A percentile compares a stretch with the other conserved stretches of the same genome.
Evolutionary conservation across 208 protist species (phyloP).

Genomic region (Leishmania arabica): DNA sequence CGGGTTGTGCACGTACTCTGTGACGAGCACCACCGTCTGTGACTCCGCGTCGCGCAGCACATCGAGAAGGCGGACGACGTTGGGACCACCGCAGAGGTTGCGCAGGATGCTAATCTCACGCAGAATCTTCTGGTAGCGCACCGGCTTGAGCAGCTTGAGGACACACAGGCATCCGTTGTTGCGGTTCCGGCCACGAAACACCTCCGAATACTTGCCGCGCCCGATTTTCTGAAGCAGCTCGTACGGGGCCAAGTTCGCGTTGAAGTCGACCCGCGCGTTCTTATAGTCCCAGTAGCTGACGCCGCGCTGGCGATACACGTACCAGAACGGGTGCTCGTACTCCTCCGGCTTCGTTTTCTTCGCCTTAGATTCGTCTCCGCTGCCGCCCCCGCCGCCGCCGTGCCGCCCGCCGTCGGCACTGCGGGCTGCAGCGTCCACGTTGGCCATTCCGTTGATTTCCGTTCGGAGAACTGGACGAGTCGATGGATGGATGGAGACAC

Average conservation of each 20-base stretch:
- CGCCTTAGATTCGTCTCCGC: slow-evolving; percentile 9
- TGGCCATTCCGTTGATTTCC: neutral
- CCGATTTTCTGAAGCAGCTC: slow-evolving; percentile 96
- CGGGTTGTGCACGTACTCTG: slow-evolving; percentile 98
- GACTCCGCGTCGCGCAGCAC: slow-evolving; percentile 95
- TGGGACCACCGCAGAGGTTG: slow-evolving; percentile 98
- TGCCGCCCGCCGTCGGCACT: neutral
- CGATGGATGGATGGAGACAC: too few relatives aligned
- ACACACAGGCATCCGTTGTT: slow-evolving; percentile 93
- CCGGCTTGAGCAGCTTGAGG: slow-evolving; percentile 99
- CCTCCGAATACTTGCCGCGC: slow-evolving; percentile 99
- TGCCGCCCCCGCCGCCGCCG: neutral
- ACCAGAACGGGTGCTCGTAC: slow-evolving; percentile 80
- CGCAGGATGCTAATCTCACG: slow-evolving; percentile 98
- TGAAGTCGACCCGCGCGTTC: slow-evolving; percentile 74
- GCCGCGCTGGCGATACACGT: slow-evolving; percentile 72
- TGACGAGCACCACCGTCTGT: slow-evolving; percentile 97
- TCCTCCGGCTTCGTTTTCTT: slow-evolving; percentile 35
- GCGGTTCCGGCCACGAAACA: slow-evolving; percentile 97
- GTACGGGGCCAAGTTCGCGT: slow-evolving; percentile 94
- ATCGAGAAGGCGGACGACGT: slow-evolving; percentile 98
- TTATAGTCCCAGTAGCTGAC: slow-evolving; percentile 96
- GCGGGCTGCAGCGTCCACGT: neutral
- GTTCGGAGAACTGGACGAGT: too few relatives aligned
- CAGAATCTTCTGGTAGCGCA: slow-evolving; percentile 99